Evolutionary conservation across 2,329 filamentous ascomycete species (phyloP), one percentile per base, ranked within the genome.

Genomic region (Fusarium paranaense): DNA sequence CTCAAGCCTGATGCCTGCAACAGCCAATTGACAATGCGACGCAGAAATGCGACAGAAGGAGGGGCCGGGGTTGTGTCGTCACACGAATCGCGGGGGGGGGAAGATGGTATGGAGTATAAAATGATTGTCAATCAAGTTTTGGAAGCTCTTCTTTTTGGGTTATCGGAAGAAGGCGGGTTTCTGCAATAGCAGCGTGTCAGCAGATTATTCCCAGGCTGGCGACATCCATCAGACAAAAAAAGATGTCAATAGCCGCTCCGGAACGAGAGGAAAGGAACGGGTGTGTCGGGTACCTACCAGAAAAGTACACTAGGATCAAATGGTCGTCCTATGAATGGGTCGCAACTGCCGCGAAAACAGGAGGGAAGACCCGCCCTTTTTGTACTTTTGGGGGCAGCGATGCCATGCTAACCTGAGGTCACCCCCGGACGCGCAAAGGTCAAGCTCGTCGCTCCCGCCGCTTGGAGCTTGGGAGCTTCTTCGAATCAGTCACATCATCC

Each of bases 321-420:
- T 61, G 66, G 64, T 67, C 60, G 74, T 78, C 76, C 67, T 78
- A 75, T 78, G 63, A 52, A 76, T 77, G 66, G 69, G 67, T 75
- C 40, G 66, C 56, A 78, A 76, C 67, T 76, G 62, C 73, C 73
- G 67, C 67, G 62, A 76, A 69, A 69, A 70, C 68, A 73, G 69
- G 78, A 74, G 78, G 78, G 78, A 78, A 68, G 72, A 74, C 78
- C 78, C 77, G 76, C 77, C 78, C 78, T 78, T 80, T 80, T 79
- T 80, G 78, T 80, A 80, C 76, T 78, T 77, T 77, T 77, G 65
- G 65, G 61, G 65, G 54, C 18, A 40, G 40, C 20, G 20, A 45
- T 33, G 25, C 5, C 27, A 52, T 32, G 27, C 47, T 52, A 52
- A 52, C 47, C 47, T 52, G 47, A 22, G 22, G 22, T 22, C 22